Conservation (phyloP, 2,329 filamentous ascomycete species). For the Microdochium bolleyi region DNA sequence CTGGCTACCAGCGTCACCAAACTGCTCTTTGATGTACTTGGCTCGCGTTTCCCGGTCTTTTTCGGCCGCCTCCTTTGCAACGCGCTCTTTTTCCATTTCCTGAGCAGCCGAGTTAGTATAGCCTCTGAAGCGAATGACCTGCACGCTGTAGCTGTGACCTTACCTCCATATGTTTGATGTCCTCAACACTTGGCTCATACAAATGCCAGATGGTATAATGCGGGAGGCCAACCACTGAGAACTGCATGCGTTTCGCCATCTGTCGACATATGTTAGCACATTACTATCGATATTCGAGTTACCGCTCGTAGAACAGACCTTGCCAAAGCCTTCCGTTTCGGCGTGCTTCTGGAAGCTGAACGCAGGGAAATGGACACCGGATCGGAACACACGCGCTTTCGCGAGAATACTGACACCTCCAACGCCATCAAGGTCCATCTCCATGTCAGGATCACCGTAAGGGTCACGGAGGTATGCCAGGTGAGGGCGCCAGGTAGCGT, state of each 20-base stretch:
- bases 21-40: conserved; percentile 74
- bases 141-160: conserved; percentile 9
- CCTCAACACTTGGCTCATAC: conserved; percentile 97
- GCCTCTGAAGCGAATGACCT: background rate
- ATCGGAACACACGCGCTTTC: conserved; percentile 90
- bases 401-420: conserved; percentile 96
- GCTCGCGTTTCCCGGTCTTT: conserved; percentile 62
- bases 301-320: conserved; percentile 48
- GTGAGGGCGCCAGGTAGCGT: conserved; percentile 96
- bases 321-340: conserved; percentile 96
- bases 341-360: conserved; percentile 99
- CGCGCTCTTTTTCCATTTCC: conserved; percentile 88
- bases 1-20: conserved; percentile 66
- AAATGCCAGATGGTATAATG: conserved; percentile 99
- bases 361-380: conserved; percentile 93
- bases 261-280: conserved; percentile 25
- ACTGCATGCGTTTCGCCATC: conserved; percentile 97
- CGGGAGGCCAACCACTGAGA: conserved; percentile 87
- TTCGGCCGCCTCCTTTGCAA: conserved; percentile 74
- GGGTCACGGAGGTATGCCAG: conserved; percentile 93
- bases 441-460: conserved; percentile 96
- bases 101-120: conserved; percentile 22
- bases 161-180: conserved; percentile 92
- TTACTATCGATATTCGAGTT: conserved; percentile 3
- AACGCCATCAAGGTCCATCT: conserved; percentile 98